A percentile compares a stretch with the other conserved stretches of the same genome.
Evolutionary conservation across 352 stramenopile species (phyloP).

Genomic region (Phytophthora foliorum): DNA sequence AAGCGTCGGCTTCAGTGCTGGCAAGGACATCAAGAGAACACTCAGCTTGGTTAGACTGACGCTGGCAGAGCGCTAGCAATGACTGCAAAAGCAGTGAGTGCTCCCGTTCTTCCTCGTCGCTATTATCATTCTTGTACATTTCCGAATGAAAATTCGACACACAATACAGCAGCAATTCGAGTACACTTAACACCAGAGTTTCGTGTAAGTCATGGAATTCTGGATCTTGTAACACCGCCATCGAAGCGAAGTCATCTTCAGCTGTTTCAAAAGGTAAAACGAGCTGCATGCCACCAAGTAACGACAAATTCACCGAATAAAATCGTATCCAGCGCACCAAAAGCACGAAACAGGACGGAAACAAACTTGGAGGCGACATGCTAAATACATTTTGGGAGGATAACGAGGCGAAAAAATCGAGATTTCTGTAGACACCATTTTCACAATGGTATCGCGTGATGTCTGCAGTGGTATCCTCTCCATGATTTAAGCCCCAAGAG

Average conservation of each 20-base stretch:
- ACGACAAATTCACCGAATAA: constrained; percentile 37
- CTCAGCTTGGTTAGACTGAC: not conserved
- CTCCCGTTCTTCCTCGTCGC: constrained; percentile 17
- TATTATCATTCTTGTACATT: constrained; percentile 27
- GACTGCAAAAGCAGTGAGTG: constrained; percentile 24
- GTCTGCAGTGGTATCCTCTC: not conserved
- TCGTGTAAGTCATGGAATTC: constrained; percentile 9
- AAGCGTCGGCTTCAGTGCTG: not conserved
- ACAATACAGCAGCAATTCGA: constrained; percentile 26
- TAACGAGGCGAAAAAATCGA: constrained; percentile 18
- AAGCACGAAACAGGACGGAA: constrained; percentile 38
- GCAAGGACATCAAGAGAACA: not conserved
- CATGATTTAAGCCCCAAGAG: not conserved
- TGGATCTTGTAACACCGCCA: not conserved
- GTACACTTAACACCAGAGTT: constrained; percentile 5
- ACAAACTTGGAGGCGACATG: constrained; percentile 13
- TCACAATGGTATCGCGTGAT: constrained; percentile 18
- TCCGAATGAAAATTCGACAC: constrained; percentile 25
- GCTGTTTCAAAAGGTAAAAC: constrained; percentile 2
- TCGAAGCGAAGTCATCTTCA: constrained; percentile 4
- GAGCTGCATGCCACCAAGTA: constrained; percentile 12
- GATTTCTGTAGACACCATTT: constrained; percentile 12
- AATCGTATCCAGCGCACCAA: constrained; percentile 40
- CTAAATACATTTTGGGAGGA: constrained; percentile 1
- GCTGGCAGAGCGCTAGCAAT: constrained; percentile 24